Conservation (phyloP, 495 filamentous ascomycete species). For the Rostrohypoxylon terebratum region DNA sequence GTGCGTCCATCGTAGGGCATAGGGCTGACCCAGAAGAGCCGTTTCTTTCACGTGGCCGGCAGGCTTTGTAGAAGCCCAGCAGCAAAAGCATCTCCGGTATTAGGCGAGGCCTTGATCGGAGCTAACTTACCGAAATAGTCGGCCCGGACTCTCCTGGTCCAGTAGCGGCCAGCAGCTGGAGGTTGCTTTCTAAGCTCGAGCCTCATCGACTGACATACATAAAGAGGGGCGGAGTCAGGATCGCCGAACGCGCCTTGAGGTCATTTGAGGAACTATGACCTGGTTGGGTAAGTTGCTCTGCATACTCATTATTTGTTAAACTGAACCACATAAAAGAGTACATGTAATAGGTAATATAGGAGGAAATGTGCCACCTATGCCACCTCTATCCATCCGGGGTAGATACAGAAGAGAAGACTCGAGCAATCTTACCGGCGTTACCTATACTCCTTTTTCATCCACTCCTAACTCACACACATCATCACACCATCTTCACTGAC, state of each 20-base stretch:
- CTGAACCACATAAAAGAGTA: constrained; percentile 5
- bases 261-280: constrained; percentile 37
- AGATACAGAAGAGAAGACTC: constrained; percentile 19
- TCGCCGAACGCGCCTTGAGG: constrained; percentile 9
- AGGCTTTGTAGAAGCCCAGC: constrained; percentile 8
- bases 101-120: constrained; percentile 23
- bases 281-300: constrained; percentile 38
- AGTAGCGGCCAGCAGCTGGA: constrained; percentile 2
- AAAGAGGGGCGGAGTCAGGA: constrained; percentile 17
- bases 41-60: constrained; percentile 35
- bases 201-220: constrained; percentile 31
- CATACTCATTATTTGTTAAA: constrained; percentile 15
- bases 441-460: constrained; percentile 4
- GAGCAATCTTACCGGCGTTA: background rate
- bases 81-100: constrained; percentile 4
- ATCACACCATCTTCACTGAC: background rate
- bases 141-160: constrained; percentile 4
- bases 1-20: constrained; percentile 40
- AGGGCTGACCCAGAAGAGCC: constrained; percentile 37
- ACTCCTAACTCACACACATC: constrained; percentile 4
- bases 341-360: constrained; percentile 11
- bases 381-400: background rate
- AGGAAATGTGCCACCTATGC: constrained; percentile 20
- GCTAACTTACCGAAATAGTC: constrained; percentile 16
- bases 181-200: constrained; percentile 19